phyloP scores from a whole-genome alignment of 2,329 filamentous ascomycete species.

The Trichoderma cornu-damae region DNA sequence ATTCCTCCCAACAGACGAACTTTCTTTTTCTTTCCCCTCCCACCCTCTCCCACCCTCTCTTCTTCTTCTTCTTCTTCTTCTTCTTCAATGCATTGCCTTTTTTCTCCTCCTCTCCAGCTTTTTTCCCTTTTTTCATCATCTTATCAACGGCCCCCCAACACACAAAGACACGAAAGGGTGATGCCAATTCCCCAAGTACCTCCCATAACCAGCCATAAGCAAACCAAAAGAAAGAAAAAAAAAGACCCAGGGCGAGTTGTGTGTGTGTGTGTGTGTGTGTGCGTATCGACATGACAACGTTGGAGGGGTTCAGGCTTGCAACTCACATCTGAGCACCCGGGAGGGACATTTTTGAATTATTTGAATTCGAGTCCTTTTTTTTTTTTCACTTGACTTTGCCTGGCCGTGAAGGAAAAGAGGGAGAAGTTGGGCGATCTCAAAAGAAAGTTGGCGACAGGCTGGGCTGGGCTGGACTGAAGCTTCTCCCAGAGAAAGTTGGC shows the following conservation, averaged over 20 bases:
- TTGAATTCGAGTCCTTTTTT: constrained; percentile 17
- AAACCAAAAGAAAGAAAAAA: neutral
- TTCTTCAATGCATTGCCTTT: neutral
- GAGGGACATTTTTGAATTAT: constrained; percentile 53
- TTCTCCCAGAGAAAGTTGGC: constrained; percentile 14
- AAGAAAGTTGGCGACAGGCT: neutral
- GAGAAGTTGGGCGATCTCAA: constrained; percentile 18
- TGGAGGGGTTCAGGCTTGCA: constrained; percentile 23
- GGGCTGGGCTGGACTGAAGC: constrained; percentile 13
- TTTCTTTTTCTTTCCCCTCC: no score
- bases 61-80: neutral
- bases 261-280: no score
- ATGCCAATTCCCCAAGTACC: no score
- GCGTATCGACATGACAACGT: constrained; percentile 5
- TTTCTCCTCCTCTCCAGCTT: neutral
- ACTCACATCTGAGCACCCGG: constrained; percentile 60
- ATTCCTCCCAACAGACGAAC: neutral
- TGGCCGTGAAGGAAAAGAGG: constrained; percentile 20
- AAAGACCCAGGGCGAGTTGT: no score
- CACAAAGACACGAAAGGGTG: no score
- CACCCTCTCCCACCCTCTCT: neutral
- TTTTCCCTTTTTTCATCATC: neutral
- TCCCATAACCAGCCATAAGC: neutral
- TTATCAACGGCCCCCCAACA: no score
- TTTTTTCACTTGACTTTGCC: constrained; percentile 26